These are phyloP conservation scores for Penicillium parvum DNA, from an alignment of 495 filamentous ascomycete genomes.

Conservation along the genomic window DNA sequence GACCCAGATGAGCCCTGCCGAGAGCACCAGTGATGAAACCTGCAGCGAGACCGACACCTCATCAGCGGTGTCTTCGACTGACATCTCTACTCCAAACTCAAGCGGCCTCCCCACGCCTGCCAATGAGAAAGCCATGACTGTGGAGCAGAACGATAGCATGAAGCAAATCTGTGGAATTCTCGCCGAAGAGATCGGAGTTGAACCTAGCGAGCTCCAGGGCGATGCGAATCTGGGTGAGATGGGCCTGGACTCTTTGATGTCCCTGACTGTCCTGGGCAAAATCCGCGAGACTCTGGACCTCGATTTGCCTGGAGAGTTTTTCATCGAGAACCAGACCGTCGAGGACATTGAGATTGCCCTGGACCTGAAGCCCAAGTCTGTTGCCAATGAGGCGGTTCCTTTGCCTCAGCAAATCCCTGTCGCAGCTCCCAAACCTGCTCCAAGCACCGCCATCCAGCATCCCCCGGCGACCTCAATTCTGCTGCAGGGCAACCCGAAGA, in stretches of 20 bases:
- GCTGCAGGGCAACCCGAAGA: conserved; percentile 46
- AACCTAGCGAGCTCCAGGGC: conserved; percentile 54
- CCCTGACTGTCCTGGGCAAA: conserved; percentile 44
- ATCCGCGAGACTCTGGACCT: conserved; percentile 52
- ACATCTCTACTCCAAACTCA: conserved; percentile 33
- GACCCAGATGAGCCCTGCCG: conserved; percentile 35
- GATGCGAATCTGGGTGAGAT: conserved; percentile 43
- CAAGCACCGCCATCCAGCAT: conserved; percentile 21
- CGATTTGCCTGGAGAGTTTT: conserved; percentile 51
- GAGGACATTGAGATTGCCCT: conserved; percentile 48
- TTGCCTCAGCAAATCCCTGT: conserved; percentile 17
- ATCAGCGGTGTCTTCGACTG: conserved; percentile 28
- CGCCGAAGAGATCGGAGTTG: conserved; percentile 63
- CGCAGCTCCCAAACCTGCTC: conserved; percentile 12
- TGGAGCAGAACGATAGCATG: conserved; percentile 46
- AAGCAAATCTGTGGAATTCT: conserved; percentile 53
- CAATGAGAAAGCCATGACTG: conserved; percentile 30
- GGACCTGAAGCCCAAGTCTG: conserved; percentile 34
- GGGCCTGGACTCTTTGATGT: conserved; percentile 53
- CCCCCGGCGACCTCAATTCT: conserved; percentile 48
- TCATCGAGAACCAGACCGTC: conserved; percentile 58
- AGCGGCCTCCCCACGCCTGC: conserved; percentile 29
- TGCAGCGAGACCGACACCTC: conserved; percentile 34
- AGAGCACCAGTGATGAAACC: conserved; percentile 30
- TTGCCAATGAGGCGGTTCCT: conserved; percentile 19